These are phyloP conservation scores for Malassezia sympodialis DNA, from an alignment of 1,284 basidiomycete species.

Conservation along the genomic window DNA sequence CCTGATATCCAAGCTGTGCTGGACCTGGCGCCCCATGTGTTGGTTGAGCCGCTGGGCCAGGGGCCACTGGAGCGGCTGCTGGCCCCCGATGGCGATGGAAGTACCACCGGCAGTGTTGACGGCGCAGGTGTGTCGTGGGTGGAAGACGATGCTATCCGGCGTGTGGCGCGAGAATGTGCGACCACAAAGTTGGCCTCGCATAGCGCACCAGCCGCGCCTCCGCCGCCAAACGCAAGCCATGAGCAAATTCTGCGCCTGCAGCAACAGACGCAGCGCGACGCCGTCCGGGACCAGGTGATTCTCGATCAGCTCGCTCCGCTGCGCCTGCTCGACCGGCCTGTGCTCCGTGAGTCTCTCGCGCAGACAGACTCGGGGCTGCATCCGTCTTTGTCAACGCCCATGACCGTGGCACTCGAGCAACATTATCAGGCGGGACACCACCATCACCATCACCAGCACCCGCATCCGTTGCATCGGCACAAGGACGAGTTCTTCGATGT, in stretches of 20 bases:
- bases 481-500: slow-evolving; percentile 42
- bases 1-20: slow-evolving; percentile 38
- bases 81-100: slow-evolving; percentile 24
- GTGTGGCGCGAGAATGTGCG: slow-evolving; percentile 15
- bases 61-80: slow-evolving; percentile 39
- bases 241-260: slow-evolving; percentile 1
- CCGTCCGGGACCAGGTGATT: slow-evolving; percentile 27
- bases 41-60: slow-evolving; percentile 44
- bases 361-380: not conserved
- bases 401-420: slow-evolving; percentile 8
- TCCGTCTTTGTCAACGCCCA: not conserved
- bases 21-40: slow-evolving; percentile 33
- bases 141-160: slow-evolving; percentile 6
- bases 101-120: not conserved
- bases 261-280: slow-evolving; percentile 12
- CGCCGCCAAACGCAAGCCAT: slow-evolving; percentile 1
- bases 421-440: slow-evolving; percentile 9
- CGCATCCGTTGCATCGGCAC: slow-evolving; percentile 21
- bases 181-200: slow-evolving; percentile 26
- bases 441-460: slow-evolving; percentile 10
- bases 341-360: slow-evolving; percentile 27
- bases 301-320: slow-evolving; percentile 38
- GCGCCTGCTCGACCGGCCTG: slow-evolving; percentile 30
- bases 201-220: not conserved
- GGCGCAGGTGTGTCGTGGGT: not conserved